Base-by-base conservation (phyloP, 2,329 filamentous ascomycete genomes). In the Harringtonia aguacate region DNA sequence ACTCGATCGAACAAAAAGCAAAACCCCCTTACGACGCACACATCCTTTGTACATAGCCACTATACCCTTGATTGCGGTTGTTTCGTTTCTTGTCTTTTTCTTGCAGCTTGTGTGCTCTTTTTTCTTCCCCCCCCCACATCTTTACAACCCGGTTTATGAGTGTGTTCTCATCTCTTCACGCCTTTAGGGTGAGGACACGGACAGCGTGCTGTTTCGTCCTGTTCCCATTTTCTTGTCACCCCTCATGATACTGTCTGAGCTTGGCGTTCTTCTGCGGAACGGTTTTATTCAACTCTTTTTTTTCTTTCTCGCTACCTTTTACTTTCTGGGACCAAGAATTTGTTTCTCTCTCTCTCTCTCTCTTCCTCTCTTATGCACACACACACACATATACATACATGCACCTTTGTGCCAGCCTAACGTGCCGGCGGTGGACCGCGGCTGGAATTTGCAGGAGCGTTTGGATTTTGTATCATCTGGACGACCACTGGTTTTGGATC, bases 401-500 rank as follows among this genome's bases (percentile, higher is more conserved):
- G n/a, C n/a, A 13, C 28, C 28, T 29, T 29, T 29, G 28, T 8
- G 28, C 28, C 28, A 29, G 13, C 28, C 28, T 8, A 29, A 29
- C 8, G 28, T 29, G 28, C 28, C 8, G n/a, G n/a, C n/a, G n/a
- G n/a, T n/a, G n/a, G n/a, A n/a, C n/a, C n/a, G n/a, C n/a, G n/a
- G n/a, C n/a, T 27, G 24, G 6, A 10, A 27, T 10, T 27, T 7
- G 24, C 6, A 27, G 24, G 24, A 27, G 24, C 7, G 10, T 7
- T 10, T 27, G 7, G 24, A 27, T 7, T 27, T 27, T 27, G 24
- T 6, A 27, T 27, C 52, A 67, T 63, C 7, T 27, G 24, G 24
- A 27, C 24, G 24, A 10, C 6, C 24, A 7, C 24, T 27, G 24
- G 6, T 6, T 27, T 27, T 27, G 24, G 24, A 27, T 27, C 24